A percentile compares a stretch with the other conserved stretches of the same genome.
These are phyloP conservation scores for Kazachstania sp. DNA, from an alignment of 1,139 yeast species.

Conservation along the genomic window DNA sequence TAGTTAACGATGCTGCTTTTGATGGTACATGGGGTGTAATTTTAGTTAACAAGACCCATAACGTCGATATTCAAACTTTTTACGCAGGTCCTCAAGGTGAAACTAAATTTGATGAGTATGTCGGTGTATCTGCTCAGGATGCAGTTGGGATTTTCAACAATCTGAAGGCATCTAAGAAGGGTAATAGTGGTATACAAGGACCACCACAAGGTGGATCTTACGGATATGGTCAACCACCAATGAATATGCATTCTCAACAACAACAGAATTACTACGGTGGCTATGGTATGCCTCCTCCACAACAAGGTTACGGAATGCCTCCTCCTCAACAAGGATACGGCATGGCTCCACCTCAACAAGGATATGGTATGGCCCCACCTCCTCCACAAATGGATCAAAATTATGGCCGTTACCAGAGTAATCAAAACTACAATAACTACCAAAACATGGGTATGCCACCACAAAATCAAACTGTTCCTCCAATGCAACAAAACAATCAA, in stretches of 20 bases:
- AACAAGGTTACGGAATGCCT: constrained; percentile 21
- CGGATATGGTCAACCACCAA: constrained; percentile 1
- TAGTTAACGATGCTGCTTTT: constrained; percentile 70
- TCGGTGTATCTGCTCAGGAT: constrained; percentile 53
- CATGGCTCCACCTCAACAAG: constrained; percentile 17
- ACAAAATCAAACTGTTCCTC: constrained; percentile 14
- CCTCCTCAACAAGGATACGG: constrained; percentile 2
- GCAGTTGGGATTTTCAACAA: constrained; percentile 46
- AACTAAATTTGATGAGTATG: constrained; percentile 75
- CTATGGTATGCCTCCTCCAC: constrained; percentile 7
- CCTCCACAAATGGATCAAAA: constrained; percentile 15
- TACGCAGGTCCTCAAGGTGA: constrained; percentile 59
- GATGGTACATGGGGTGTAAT: constrained; percentile 71
- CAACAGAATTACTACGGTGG: constrained; percentile 9
- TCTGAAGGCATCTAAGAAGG: constrained; percentile 31
- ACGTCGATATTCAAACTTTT: constrained; percentile 65
- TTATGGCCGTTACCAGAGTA: constrained; percentile 23
- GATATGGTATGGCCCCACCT: constrained; percentile 9
- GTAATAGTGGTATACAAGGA: constrained; percentile 8
- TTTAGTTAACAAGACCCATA: constrained; percentile 47
- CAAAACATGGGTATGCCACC: constrained; percentile 19
- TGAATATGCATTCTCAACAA: constrained; percentile 13
- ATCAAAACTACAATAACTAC: constrained; percentile 19
- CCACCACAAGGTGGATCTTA: constrained; percentile 2
- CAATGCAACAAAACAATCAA: constrained; percentile 14